Evolutionary conservation across 148 eudicot genomes (phyloP), one percentile per base, ranked within the genome.

Genomic region (Nyssa sinensis): DNA sequence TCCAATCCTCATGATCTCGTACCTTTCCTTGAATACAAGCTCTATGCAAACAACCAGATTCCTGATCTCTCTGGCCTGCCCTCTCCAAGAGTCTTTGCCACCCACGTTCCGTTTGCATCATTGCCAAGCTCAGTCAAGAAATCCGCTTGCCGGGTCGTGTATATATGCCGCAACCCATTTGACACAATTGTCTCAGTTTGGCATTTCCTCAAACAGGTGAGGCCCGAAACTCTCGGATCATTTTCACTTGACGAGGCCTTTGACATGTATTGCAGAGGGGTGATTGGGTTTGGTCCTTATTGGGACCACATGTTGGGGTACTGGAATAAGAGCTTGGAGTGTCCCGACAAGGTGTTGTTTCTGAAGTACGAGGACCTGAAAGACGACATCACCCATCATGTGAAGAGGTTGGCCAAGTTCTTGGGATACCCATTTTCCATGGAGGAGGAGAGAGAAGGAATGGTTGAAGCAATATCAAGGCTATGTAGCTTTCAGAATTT

Each of bases 1-100:
- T 71, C 77, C 62, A 88, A 85, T 78, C 87, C 92, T n/a, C 92
- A 90, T 73, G 87, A 83, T 4, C 90, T 90, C 32, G 92, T 90
- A 0, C 90, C 88, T 2, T 90, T 88, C 65, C 75, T 90, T 1
- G 92, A 86, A 76, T 81, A 82, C 70, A 81, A 84, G 25, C 61
- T 88, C 6, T 88, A 79, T 57, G 82, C 88, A 10, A 66, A 70
- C 13, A 62, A 39, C 10, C 39, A 73, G 31, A 14, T 73, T 30
- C 88, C 84, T 4, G 75, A 82, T 23, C 60, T 82, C 28, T 31
- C 77, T 2, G 2, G 2, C 21, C 69, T 75, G 21, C 53, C 70
- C 10, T 66, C 76, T 7, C 88, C 89, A 1, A 71, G 81, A 27
- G 75, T 90, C 23, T 73, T 84, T 19, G 88, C 82, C 2, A 81